Base-by-base conservation (phyloP, 202 grass and related monocot species). In the Schoenoplectus tabernaemontani region DNA sequence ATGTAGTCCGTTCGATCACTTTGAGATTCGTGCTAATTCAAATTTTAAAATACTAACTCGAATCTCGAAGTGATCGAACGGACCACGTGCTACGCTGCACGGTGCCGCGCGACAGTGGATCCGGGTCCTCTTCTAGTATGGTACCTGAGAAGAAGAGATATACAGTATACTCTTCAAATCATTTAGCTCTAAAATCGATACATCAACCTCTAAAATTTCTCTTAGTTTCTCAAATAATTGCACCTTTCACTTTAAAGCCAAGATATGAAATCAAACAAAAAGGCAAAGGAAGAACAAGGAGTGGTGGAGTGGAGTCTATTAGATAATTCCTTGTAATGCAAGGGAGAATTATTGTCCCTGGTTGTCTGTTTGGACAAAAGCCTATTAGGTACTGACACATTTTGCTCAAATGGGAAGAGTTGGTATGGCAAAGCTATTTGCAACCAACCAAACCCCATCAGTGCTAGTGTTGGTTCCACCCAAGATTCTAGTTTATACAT, bases 251-350 rank as follows among this genome's bases (percentile, higher is more conserved):
- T 75, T 75, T 53, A 75, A 74, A 75, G 70, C 28, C 7, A 75
- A 75, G 70, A 36, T 75, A 46, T 54, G 68, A 73, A 73, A 48
- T 43, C 44, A 71, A 30, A 24, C 9, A n/a, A 53, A 74, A 74
- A 70, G 70, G 70, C 47, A 75, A 75, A 75, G 15, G 47, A 75
- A 56, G 28, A 54, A 54, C 47, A 19, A 73, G 24, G 5, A 34
- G 48, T 75, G 70, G n/a, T n/a, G n/a, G n/a, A n/a, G 47, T 34
- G 70, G 47, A 34, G 70, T 32, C 23, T 54, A 30, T 51, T 50
- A 56, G 47, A 47, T 64, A 42, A 80, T 80, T 64, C 58, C 78
- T 80, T 80, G 78, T 80, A 65, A 80, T 80, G 78, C 78, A 80
- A 80, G 78, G 58, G 59, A 65, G 44, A 65, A 80, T 80, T 63